phyloP scores from a whole-genome alignment of 352 stramenopile species.

The Phytopythium litorale region DNA sequence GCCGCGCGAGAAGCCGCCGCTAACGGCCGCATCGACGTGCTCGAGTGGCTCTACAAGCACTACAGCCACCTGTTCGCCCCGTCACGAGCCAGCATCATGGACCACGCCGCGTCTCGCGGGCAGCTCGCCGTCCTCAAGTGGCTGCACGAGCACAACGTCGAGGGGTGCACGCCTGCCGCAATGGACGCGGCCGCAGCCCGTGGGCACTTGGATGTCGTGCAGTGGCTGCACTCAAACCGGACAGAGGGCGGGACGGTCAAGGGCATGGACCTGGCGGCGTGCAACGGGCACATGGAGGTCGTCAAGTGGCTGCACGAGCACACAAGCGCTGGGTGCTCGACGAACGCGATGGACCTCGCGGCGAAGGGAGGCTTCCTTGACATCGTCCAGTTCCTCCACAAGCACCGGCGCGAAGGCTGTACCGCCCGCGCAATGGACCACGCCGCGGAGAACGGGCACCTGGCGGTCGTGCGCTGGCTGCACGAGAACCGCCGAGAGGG shows the following conservation, averaged over 20 bases:
- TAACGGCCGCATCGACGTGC: slow-evolving; percentile 31
- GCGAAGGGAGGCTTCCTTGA: slow-evolving; percentile 29
- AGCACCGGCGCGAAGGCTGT: slow-evolving; percentile 31
- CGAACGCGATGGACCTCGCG: slow-evolving; percentile 34
- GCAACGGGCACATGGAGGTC: slow-evolving; percentile 38
- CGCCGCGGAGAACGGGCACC: slow-evolving; percentile 35
- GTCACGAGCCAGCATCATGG: slow-evolving; percentile 36
- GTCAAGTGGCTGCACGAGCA: slow-evolving; percentile 41
- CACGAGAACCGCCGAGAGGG: slow-evolving; percentile 28
- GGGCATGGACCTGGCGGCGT: slow-evolving; percentile 57
- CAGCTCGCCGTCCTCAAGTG: slow-evolving; percentile 35
- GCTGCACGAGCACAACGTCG: slow-evolving; percentile 20
- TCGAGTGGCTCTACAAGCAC: slow-evolving; percentile 37
- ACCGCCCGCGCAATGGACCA: slow-evolving; percentile 41
- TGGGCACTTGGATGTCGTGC: slow-evolving; percentile 35
- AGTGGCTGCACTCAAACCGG: slow-evolving; percentile 40
- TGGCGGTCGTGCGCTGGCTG: slow-evolving; percentile 37
- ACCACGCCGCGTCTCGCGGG: slow-evolving; percentile 28
- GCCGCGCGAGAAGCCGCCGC: slow-evolving; percentile 28
- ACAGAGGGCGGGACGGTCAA: slow-evolving; percentile 36
- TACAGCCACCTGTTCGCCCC: slow-evolving; percentile 17
- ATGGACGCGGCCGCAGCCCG: slow-evolving; percentile 36
- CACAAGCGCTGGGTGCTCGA: slow-evolving; percentile 30
- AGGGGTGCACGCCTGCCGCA: slow-evolving; percentile 41
- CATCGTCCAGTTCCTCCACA: slow-evolving; percentile 34